Conservation (phyloP, 495 filamentous ascomycete species). For the Aspergillus haitiensis region DNA sequence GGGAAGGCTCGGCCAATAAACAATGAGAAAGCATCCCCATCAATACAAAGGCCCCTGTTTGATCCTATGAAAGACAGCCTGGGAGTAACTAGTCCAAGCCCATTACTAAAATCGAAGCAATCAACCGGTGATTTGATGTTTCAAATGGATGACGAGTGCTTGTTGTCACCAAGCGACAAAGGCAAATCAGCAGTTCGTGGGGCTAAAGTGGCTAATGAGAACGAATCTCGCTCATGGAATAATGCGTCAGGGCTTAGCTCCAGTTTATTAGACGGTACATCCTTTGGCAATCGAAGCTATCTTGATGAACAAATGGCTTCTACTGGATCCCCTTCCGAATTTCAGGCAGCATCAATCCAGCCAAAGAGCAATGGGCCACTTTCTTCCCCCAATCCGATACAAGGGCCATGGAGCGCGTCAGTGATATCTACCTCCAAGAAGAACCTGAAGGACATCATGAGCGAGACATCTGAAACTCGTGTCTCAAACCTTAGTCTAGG, state of each 20-base stretch:
- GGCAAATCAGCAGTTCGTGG: conserved; percentile 37
- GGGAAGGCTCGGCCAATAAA: conserved; percentile 43
- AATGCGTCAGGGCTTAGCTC: conserved; percentile 34
- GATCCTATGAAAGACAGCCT: conserved; percentile 48
- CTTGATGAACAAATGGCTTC: conserved; percentile 42
- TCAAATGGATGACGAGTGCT: conserved; percentile 84
- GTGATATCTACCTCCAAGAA: conserved; percentile 61
- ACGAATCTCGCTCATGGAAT: conserved; percentile 27
- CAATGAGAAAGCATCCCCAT: conserved; percentile 56
- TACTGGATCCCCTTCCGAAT: conserved; percentile 35
- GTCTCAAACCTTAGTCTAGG: conserved; percentile 75
- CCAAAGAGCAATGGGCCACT: conserved; percentile 24
- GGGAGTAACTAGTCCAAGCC: conserved; percentile 45
- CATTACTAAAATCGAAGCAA: conserved; percentile 61
- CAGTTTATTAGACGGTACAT: conserved; percentile 33
- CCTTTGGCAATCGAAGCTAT: conserved; percentile 33
- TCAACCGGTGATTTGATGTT: conserved; percentile 83
- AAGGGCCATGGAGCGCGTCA: conserved; percentile 61
- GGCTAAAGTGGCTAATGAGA: conserved; percentile 12
- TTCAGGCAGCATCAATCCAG: conserved; percentile 26
- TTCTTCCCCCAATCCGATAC: conserved; percentile 17
- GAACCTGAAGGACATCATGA: conserved; percentile 82
- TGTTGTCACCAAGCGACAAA: conserved; percentile 33
- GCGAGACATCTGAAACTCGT: conserved; percentile 61
- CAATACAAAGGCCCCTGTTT: conserved; percentile 52